Evolutionary conservation across 192 early-diverging fungal species (phyloP).

Genomic region (Haplosporangium gracile): DNA sequence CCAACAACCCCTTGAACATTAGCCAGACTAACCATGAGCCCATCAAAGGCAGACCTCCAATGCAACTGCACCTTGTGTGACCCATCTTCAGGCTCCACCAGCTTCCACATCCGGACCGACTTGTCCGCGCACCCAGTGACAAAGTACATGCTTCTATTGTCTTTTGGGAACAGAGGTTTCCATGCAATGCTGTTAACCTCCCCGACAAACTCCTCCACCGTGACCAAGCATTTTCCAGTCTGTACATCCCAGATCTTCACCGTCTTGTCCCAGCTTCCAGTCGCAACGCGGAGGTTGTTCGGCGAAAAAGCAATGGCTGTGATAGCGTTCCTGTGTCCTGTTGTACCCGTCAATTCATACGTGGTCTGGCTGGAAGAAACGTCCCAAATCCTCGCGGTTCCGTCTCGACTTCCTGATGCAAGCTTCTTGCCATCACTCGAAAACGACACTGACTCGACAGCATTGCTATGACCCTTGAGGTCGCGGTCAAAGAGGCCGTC

Average conservation of each 20-base stretch:
- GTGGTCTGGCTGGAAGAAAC: not conserved
- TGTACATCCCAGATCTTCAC: not conserved
- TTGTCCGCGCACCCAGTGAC: not conserved
- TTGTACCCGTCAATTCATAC: not conserved
- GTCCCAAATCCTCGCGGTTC: not conserved
- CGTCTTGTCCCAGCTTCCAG: not conserved
- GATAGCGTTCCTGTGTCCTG: not conserved
- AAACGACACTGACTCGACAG: not conserved
- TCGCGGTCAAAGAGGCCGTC: not conserved
- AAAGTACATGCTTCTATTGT: not conserved
- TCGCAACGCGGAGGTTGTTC: not conserved
- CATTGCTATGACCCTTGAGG: not conserved
- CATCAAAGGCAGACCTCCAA: not conserved
- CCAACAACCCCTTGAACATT: not conserved
- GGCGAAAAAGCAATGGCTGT: not conserved
- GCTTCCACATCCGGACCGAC: not conserved
- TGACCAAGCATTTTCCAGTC: not conserved
- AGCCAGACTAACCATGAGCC: not conserved
- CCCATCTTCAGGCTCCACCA: not conserved
- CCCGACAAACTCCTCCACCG: not conserved
- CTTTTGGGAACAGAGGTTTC: not conserved
- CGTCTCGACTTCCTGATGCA: not conserved
- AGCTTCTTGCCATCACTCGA: not conserved
- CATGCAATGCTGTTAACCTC: slow-evolving; percentile 3
- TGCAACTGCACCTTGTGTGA: not conserved